Evolutionary conservation across 2,329 filamentous ascomycete genomes (phyloP).

Genomic region (Talaromyces piceae): DNA sequence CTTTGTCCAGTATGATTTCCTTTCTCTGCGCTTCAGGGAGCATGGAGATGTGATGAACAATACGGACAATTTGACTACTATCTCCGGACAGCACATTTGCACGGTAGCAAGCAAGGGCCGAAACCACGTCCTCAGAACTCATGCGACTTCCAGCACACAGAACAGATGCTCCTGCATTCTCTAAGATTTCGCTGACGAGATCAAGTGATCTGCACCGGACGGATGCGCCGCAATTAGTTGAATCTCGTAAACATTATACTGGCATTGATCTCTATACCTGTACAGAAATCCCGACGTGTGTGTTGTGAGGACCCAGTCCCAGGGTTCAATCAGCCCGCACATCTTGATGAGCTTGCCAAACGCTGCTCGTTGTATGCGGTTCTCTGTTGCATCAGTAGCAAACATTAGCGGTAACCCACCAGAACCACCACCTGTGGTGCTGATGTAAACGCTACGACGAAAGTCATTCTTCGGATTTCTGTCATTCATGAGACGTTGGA

Average conservation of each 20-base stretch:
- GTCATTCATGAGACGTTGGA: background rate
- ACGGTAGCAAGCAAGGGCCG: background rate
- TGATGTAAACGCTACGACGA: background rate
- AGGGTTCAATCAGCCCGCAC: background rate
- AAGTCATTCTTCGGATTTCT: background rate
- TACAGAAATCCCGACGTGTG: background rate
- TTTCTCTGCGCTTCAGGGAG: background rate
- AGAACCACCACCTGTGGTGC: background rate
- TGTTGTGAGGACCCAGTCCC: background rate
- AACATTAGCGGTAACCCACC: background rate
- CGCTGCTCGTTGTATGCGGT: background rate
- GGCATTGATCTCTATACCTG: background rate
- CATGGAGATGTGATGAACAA: background rate
- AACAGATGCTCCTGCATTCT: background rate
- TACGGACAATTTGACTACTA: background rate
- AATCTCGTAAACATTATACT: no score
- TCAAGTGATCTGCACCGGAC: background rate
- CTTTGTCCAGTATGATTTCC: background rate
- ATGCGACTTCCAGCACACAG: background rate
- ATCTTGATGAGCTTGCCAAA: background rate
- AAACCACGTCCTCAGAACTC: background rate
- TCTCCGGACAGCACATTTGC: background rate
- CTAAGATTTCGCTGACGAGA: background rate
- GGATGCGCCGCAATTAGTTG: no score
- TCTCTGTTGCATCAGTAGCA: background rate